Evolutionary conservation across 495 filamentous ascomycete species (phyloP).

Genomic region (Pyronema omphalodes): DNA sequence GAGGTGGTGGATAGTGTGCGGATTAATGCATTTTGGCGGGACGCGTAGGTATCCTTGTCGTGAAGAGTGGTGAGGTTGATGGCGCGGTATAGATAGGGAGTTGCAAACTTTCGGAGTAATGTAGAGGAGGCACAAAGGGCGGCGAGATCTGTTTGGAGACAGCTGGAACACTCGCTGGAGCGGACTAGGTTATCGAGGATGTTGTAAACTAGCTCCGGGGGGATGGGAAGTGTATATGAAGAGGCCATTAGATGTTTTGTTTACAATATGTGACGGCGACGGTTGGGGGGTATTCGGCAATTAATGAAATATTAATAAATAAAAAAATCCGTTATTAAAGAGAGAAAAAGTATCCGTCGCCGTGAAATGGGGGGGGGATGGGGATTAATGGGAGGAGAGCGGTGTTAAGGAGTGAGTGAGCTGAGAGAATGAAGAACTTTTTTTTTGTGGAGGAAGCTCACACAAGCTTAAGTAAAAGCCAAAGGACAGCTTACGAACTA

Average conservation of each 20-base stretch:
- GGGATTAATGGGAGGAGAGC: no score
- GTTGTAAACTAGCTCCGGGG: background rate
- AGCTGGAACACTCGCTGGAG: constrained; percentile 3
- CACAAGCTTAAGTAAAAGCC: no score
- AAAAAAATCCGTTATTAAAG: no score
- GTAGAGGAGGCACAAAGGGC: background rate
- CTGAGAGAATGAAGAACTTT: no score
- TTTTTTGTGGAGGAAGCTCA: no score
- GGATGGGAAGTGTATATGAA: background rate
- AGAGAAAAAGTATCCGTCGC: no score
- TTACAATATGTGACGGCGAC: no score
- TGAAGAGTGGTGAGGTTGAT: background rate
- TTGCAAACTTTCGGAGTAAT: background rate
- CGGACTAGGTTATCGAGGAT: background rate
- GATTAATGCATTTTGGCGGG: background rate
- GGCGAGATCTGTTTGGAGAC: background rate
- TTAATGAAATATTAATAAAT: no score
- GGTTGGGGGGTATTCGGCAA: no score
- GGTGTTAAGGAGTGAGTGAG: no score
- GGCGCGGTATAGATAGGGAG: constrained; percentile 1
- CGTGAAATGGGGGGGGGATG: no score
- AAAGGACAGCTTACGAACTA: no score
- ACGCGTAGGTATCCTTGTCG: background rate
- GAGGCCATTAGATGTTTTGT: background rate
- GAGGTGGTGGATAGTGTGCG: background rate